Percentiles rank a stretch among this genome's conserved stretches.
These are phyloP conservation scores for Phytopythium sindhum DNA, from an alignment of 352 stramenopile genomes.

Conservation along the genomic window DNA sequence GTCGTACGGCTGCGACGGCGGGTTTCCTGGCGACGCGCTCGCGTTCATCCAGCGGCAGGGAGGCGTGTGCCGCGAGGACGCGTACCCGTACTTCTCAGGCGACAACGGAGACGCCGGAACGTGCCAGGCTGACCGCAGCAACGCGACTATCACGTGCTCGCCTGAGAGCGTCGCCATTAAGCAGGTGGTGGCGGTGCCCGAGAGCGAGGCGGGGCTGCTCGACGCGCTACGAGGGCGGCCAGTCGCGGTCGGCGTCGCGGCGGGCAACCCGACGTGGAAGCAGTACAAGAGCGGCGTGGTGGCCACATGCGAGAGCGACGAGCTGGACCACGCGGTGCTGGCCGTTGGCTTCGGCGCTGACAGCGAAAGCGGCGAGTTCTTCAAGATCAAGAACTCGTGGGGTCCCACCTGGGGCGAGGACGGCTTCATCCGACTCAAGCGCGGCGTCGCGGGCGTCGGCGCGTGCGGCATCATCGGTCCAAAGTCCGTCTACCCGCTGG, in stretches of 20 bases:
- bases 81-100: constrained; percentile 83
- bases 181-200: constrained; percentile 51
- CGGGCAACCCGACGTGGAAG: constrained; percentile 94
- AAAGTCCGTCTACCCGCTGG: constrained; percentile 57
- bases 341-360: constrained; percentile 92
- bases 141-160: constrained; percentile 21
- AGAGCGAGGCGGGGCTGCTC: constrained; percentile 80
- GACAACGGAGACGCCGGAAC: constrained; percentile 20
- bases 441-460: constrained; percentile 45
- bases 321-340: constrained; percentile 97
- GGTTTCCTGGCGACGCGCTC: constrained; percentile 85
- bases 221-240: constrained; percentile 88
- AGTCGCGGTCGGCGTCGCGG: constrained; percentile 94
- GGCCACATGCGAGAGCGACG: constrained; percentile 61
- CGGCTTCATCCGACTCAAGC: constrained; percentile 93
- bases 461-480: constrained; percentile 53
- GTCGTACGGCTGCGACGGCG: constrained; percentile 89
- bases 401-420: constrained; percentile 90
- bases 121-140: constrained; percentile 17
- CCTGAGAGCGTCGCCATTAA: constrained; percentile 28
- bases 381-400: constrained; percentile 99
- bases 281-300: constrained; percentile 96
- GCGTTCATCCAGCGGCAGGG: constrained; percentile 81
- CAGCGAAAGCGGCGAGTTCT: constrained; percentile 45
- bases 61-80: constrained; percentile 72